Base-by-base conservation (phyloP, 2,329 filamentous ascomycete species). In the Fusarium sp. region DNA sequence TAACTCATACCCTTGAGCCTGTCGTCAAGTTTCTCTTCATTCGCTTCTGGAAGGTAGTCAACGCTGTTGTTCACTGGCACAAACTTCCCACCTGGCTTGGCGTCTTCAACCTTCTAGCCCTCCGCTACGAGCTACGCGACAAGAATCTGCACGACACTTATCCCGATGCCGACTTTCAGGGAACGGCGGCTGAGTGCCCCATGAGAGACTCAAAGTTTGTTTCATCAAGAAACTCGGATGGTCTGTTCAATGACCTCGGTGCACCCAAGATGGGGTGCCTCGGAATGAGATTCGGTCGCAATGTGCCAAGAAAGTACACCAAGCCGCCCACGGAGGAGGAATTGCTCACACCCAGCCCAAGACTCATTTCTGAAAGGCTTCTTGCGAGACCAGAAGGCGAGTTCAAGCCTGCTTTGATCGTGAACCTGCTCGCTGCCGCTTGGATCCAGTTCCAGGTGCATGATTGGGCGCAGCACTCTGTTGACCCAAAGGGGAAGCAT, bases 381-480 rank as follows among this genome's bases (percentile, higher is more conserved):
- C 65, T 68, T 0, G 60, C 65, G 2, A 27, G 65, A 12, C 65
- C 54, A 1, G 60, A 69, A 18, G 65, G 65, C 0, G 28, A 69
- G 7, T 68, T 68, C n/a, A 65, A 68, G 27, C 65, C 65, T 11
- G 65, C 65, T 0, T 60, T 52, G 7, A 68, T 66, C 1, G 60
- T 68, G 2, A 68, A 69, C 15, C 54, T 68, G 8, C 65, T 68
- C 4, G 65, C 65, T 1, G 65, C 65, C 15, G 65, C 65, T 1
- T 68, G 65, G 65, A 68, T 68, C 2, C 65, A 68, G 27, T 68
- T 68, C 11, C 65, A 68, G 1, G 65, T 68, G 1, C 65, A 68
- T 7, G 65, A 68, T 15, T 68, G 60, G 65, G 65, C 65, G 0
- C 65, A 68, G 13, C 65, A 68, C 10, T 43, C 10, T 4, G 31